These are phyloP conservation scores for Mesembryanthemum crystallinum DNA, from an alignment of 148 eudicot species.

Conservation along the genomic window DNA sequence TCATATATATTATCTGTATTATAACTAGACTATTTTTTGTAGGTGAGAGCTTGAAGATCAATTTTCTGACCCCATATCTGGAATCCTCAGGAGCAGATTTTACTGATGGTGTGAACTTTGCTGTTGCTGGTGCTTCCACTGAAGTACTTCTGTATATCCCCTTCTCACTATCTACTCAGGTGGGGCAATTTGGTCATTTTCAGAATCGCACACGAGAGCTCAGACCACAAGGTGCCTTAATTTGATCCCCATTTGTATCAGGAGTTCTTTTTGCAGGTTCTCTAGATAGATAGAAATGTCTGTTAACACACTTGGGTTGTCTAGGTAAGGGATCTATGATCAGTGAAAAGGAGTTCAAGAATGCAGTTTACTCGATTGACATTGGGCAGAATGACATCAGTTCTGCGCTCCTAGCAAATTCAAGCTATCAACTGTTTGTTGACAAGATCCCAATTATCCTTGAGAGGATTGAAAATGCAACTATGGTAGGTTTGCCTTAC, in stretches of 20 bases:
- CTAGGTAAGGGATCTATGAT: conserved; percentile 35
- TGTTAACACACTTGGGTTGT: neutral
- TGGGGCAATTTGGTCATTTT: conserved; percentile 34
- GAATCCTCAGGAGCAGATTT: conserved; percentile 37
- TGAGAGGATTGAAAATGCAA: conserved; percentile 29
- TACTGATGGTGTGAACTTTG: conserved; percentile 34
- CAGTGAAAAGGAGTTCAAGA: conserved; percentile 24
- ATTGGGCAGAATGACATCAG: conserved; percentile 33
- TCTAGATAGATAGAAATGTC: too few relatives aligned
- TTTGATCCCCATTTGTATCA: neutral
- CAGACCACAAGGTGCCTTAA: conserved; percentile 21
- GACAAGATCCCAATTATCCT: conserved; percentile 25
- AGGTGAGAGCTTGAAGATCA: conserved; percentile 33
- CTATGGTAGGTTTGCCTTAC: conserved; percentile 5
- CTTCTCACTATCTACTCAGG: conserved; percentile 29
- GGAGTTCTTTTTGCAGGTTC: too few relatives aligned
- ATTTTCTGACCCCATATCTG: conserved; percentile 28
- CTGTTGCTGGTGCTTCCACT: conserved; percentile 33
- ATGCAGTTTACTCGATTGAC: conserved; percentile 32
- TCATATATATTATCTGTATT: too few relatives aligned
- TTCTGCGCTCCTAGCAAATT: conserved; percentile 22
- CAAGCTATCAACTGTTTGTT: conserved; percentile 20
- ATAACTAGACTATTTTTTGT: neutral
- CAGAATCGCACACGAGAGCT: conserved; percentile 37
- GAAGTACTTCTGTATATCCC: conserved; percentile 26